Evolutionary conservation across 352 stramenopile species (phyloP), one percentile per base, ranked within the genome.

Genomic region (Globisporangium spinosum): DNA sequence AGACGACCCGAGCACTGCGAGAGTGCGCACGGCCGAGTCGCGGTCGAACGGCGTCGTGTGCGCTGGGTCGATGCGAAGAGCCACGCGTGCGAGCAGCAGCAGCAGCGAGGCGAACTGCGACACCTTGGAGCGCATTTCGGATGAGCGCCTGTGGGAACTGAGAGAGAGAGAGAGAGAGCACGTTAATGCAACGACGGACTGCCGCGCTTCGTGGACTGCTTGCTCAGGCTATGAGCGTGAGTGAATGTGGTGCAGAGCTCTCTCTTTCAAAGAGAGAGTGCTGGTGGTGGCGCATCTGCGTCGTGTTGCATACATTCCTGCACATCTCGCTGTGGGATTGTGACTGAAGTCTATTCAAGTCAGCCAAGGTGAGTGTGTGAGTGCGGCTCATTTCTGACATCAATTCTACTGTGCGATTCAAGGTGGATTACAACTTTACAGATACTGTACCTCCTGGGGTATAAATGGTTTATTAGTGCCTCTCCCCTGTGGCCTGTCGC

Each of bases 1-100:
- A 4, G 32, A 5, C 32, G 56, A 61, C 3, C 56, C 56, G 20
- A 61, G 29, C 29, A 61, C 32, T 32, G 56, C 32, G 32, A 61
- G 32, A 35, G 17, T 61, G 29, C n/a, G 56, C 20, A 61, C 56
- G 17, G 56, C 32, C 56, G 56, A 45, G 56, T 22, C 20, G 29
- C 56, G 56, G 32, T 61, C 55, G 55, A 25, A 2, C 6, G 27
- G 27, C 27, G 27, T 27, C 55, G 55, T 25, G 53, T 34, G 6
- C 23, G 53, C 23, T 17, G n/a, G 10, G 53, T 58, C 53, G 12
- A 45, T 45, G 3, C 12, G 40, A 49, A 49, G 40, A 22, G 40
- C 15, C 40, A n/a, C 5, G 40, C 40, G 0, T 17, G 40, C 40
- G 40, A 49, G 5, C 15, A 49, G 17, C 20, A 40, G 29, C 55